These are phyloP conservation scores for Penicillium oxalicum DNA, from an alignment of 2,329 filamentous ascomycete genomes.

Conservation along the genomic window DNA sequence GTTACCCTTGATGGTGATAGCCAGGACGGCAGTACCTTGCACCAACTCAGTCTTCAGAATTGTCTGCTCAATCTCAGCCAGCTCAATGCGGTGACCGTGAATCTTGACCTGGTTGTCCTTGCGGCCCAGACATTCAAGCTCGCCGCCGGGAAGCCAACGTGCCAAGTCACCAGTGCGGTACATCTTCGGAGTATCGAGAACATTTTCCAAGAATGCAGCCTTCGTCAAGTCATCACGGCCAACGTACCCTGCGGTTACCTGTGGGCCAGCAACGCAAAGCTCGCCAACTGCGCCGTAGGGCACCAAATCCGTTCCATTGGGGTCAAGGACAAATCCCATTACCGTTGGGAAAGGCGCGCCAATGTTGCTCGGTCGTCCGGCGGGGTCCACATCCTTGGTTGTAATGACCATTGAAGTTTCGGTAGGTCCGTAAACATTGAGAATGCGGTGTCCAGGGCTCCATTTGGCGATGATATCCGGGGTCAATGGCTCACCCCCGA, in stretches of 20 bases:
- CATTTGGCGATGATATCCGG: background rate
- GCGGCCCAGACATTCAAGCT: background rate
- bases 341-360: too few relatives aligned
- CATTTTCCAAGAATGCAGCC: too few relatives aligned
- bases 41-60: background rate
- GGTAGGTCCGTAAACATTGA: background rate
- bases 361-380: too few relatives aligned
- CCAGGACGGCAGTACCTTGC: background rate
- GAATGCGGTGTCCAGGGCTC: background rate
- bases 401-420: background rate
- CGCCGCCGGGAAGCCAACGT: background rate
- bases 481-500: background rate
- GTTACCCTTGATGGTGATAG: background rate
- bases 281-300: too few relatives aligned
- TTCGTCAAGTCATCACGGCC: too few relatives aligned
- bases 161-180: background rate
- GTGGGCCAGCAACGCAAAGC: too few relatives aligned
- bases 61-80: background rate
- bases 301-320: too few relatives aligned
- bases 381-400: too few relatives aligned
- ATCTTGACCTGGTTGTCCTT: background rate
- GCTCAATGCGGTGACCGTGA: background rate
- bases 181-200: background rate
- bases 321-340: too few relatives aligned
- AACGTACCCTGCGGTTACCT: too few relatives aligned